Evolutionary conservation across 2,329 filamentous ascomycete species (phyloP), one percentile per base, ranked within the genome.

Genomic region (Paracoccidioides brasiliensis): DNA sequence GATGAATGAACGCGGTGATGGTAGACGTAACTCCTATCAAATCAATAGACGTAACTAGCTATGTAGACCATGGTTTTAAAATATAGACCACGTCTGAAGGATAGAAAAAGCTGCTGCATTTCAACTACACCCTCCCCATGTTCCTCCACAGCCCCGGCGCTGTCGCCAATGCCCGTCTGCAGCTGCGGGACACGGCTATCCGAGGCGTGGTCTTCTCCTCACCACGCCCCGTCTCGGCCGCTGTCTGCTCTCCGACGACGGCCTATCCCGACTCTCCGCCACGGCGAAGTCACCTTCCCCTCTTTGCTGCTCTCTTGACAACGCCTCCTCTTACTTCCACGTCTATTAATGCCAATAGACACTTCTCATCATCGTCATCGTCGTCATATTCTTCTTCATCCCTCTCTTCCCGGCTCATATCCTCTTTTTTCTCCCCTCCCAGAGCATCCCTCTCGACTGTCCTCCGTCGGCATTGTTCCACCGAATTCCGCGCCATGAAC

Each of bases 401-500:
- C 38, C 54, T 37, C 53, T 15, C 41, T 15, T 22, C 22, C 37
- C 12, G 22, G 22, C 22, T 22, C 22, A 22, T 22, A 22, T 22
- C 22, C 22, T 22, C 35, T 33, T 9, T 14, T 40, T 35, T 42
- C 12, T 40, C 46, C 15, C 54, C 46, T 46, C 53, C 50, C 57
- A 59, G 57, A 61, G 51, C 54, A 63, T 58, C 56, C 61, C 55
- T 55, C 56, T 57, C 43, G 53, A 57, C 54, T 28, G 9, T 60
- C 58, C 53, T 51, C 57, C 52, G 56, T 62, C 66, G 72, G 61
- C 59, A 66, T 60, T 75, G 72, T 59, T 74, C 72, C 30, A 64
- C 69, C 49, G 70, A 73, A 63, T 63, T 66, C 59, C 69, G 68
- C 65, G 69, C 62, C 59, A 76, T 76, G 74, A 66, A 67, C 55